Evolutionary conservation across 2,329 filamentous ascomycete genomes (phyloP), one percentile per base, ranked within the genome.

Genomic region (Epicoccum nigrum): DNA sequence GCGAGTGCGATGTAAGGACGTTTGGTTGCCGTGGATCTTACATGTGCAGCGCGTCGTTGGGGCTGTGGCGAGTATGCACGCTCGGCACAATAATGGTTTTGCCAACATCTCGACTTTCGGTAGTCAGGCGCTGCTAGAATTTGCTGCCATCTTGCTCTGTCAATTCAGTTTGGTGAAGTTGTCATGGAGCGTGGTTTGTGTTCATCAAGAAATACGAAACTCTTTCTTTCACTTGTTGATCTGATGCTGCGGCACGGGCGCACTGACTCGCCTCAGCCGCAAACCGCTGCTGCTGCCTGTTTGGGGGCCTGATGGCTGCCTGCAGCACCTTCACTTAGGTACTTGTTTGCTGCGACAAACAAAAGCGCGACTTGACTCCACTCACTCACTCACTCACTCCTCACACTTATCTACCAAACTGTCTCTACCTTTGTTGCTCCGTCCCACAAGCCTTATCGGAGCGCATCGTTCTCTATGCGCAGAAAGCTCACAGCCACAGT

Each of bases 41-140:
- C 37, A 39, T 32, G 41, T 31, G 30, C 21, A 32, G 32, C 43
- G 42, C 39, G 43, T 39, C 47, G 49, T 47, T 47, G 49, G 38
- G 42, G 28, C 49, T n/a, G 33, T 47, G 38, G 43, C 12, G 33
- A 34, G 25, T 30, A 43, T 42, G 43, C 38, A 43, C 28, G 43
- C n/a, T n/a, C n/a, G n/a, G n/a, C n/a, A n/a, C n/a, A n/a, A 25
- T 4, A n/a, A 37, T 43, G 7, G 15, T 19, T 1, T 4, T 7
- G 13, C 37, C 37, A 12, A 21, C 37, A 21, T 39, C 12, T n/a
- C 19, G 15, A 6, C 23, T 30, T 25, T 25, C 6, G 23, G 6
- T 25, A 6, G 6, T 6, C 23, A 25, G 6, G 23, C 23, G 23
- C 23, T 25, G 9, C 23, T 25, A 25, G 6, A 25, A 7, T 9